Percentiles rank a stretch among this genome's conserved stretches.
Conservation (phyloP, 805 yeast genomes). For the Clavispora phyllophila region DNA sequence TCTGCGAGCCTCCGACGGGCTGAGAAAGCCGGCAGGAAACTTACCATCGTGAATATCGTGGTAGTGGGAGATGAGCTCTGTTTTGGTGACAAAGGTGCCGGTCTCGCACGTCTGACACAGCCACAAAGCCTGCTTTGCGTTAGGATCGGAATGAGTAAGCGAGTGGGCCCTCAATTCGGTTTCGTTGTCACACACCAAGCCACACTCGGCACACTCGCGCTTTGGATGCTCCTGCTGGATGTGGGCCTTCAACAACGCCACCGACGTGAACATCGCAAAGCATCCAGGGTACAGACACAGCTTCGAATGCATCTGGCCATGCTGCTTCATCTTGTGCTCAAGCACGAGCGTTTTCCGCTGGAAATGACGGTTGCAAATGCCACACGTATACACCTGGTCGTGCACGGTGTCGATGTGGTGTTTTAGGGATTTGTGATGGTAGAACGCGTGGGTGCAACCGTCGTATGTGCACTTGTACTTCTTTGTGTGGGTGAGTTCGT, state of each 20-base stretch:
- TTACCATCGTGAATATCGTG: constrained; percentile 41
- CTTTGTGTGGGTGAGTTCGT: constrained; percentile 71
- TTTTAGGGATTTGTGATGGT: constrained; percentile 69
- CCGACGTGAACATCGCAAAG: constrained; percentile 53
- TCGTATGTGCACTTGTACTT: constrained; percentile 46
- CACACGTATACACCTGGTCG: constrained; percentile 49
- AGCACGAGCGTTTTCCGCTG: constrained; percentile 60
- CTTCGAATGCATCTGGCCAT: constrained; percentile 50
- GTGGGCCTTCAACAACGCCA: constrained; percentile 73
- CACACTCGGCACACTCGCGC: constrained; percentile 58
- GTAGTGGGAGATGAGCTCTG: constrained; percentile 55
- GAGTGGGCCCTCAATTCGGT: constrained; percentile 69
- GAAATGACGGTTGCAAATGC: constrained; percentile 60
- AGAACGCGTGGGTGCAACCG: constrained; percentile 63
- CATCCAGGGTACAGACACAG: constrained; percentile 65
- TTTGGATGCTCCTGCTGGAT: constrained; percentile 70
- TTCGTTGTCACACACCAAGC: constrained; percentile 67
- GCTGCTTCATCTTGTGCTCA: constrained; percentile 63
- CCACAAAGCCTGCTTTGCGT: constrained; percentile 46
- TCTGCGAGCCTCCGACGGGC: constrained; percentile 17
- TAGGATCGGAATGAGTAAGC: constrained; percentile 54
- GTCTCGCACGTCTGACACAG: constrained; percentile 51
- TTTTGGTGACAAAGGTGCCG: constrained; percentile 48
- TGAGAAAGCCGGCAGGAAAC: constrained; percentile 29
- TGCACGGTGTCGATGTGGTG: constrained; percentile 69